Evolutionary conservation across 2,329 filamentous ascomycete genomes (phyloP).

Genomic region (Sporothrix phasma): DNA sequence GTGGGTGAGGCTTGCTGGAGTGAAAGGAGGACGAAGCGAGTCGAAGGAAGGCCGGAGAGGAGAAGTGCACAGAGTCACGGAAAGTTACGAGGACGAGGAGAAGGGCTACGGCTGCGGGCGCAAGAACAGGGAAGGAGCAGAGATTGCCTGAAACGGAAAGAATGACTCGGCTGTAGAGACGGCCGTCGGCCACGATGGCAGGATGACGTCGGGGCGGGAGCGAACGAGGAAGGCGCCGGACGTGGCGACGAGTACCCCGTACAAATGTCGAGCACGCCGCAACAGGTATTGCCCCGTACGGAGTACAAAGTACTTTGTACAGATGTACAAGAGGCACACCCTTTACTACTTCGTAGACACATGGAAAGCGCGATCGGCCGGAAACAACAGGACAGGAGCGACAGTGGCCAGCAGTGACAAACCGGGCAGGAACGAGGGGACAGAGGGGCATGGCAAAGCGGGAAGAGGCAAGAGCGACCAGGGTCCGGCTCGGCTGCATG

Average conservation of each 20-base stretch:
- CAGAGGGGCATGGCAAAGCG: not conserved
- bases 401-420: not conserved
- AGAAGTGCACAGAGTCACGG: constrained; percentile 2
- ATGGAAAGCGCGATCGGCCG: not conserved
- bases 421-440: not conserved
- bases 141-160: too few relatives aligned
- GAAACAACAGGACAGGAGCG: not conserved
- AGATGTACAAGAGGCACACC: not conserved
- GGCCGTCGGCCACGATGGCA: not conserved
- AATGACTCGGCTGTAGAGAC: not conserved
- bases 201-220: not conserved
- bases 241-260: not conserved
- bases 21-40: not conserved
- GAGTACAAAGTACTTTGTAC: too few relatives aligned
- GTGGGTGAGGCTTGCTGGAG: not conserved
- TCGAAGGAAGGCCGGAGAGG: not conserved
- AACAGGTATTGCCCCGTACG: too few relatives aligned
- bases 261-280: too few relatives aligned
- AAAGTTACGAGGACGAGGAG: not conserved
- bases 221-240: not conserved
- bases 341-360: not conserved
- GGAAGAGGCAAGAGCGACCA: constrained; percentile 4
- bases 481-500: constrained; percentile 10
- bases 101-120: not conserved
- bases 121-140: not conserved